phyloP scores from a whole-genome alignment of 2,329 filamentous ascomycete species.

The Elsinoe perseae region DNA sequence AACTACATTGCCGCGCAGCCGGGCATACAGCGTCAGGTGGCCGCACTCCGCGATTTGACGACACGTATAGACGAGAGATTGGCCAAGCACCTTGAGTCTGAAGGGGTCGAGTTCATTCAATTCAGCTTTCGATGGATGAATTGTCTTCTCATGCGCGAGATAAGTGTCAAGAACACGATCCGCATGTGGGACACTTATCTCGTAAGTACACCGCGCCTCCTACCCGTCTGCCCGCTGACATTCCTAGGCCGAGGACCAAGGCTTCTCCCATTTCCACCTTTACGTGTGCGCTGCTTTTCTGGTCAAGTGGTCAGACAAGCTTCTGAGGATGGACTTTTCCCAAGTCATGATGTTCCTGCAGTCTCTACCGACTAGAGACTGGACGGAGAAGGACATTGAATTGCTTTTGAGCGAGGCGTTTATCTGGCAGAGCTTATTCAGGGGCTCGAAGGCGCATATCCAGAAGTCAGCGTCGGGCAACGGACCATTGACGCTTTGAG shows the following conservation, averaged over 20 bases:
- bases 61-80: constrained; percentile 77
- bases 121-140: constrained; percentile 99
- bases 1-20: constrained; percentile 98
- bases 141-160: constrained; percentile 93
- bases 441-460: constrained; percentile 86
- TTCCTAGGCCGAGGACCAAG: constrained; percentile 84
- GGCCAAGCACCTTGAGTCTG: constrained; percentile 79
- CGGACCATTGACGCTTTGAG: constrained; percentile 10
- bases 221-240: neutral
- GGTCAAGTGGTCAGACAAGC: constrained; percentile 94
- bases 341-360: constrained; percentile 99
- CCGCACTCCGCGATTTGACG: constrained; percentile 80
- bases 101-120: constrained; percentile 96
- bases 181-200: constrained; percentile 99
- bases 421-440: constrained; percentile 97
- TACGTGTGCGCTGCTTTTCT: constrained; percentile 97
- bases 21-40: constrained; percentile 89
- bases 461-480: constrained; percentile 17
- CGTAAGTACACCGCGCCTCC: constrained; percentile 47
- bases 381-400: constrained; percentile 98
- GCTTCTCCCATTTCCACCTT: constrained; percentile 95
- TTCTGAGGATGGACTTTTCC: constrained; percentile 96
- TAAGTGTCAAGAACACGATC: constrained; percentile 92
- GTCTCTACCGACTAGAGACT: constrained; percentile 80
- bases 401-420: constrained; percentile 91